A percentile compares a stretch with the other conserved stretches of the same genome.
These are phyloP conservation scores for Metarhizium humberi DNA, from an alignment of 2,329 filamentous ascomycete genomes.

Conservation along the genomic window DNA sequence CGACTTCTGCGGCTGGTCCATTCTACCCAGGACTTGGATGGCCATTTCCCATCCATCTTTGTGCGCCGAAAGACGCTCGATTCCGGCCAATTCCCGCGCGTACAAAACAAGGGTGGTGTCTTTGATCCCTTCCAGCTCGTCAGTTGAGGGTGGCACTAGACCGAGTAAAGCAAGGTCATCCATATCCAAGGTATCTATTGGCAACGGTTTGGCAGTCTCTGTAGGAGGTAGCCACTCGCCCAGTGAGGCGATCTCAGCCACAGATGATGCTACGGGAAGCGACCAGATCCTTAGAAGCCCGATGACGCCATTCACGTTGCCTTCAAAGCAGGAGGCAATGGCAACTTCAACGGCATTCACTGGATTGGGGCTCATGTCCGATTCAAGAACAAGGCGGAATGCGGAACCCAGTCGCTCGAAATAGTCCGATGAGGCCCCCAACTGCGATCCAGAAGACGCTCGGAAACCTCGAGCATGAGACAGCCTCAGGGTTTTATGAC, in stretches of 20 bases:
- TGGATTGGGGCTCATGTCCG: conserved; percentile 69
- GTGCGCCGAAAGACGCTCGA: conserved; percentile 36
- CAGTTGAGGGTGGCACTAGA: conserved; percentile 48
- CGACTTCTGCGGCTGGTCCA: conserved; percentile 64
- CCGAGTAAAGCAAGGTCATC: conserved; percentile 80
- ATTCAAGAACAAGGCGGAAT: conserved; percentile 58
- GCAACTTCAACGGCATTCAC: conserved; percentile 70
- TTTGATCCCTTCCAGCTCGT: conserved; percentile 58
- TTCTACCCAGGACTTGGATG: conserved; percentile 69
- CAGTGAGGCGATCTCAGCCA: conserved; percentile 75
- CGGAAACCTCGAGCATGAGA: conserved; percentile 30
- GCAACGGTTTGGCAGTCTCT: conserved; percentile 32
- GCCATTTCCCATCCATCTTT: conserved; percentile 84
- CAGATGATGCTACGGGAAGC: conserved; percentile 64
- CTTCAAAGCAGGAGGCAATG: conserved; percentile 73
- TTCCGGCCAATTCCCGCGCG: conserved; percentile 55
- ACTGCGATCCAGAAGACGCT: conserved; percentile 28
- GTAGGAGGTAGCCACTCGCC: conserved; percentile 66
- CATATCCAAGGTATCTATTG: conserved; percentile 62
- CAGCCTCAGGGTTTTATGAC: conserved; percentile 29
- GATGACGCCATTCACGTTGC: conserved; percentile 67
- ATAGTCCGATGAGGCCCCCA: conserved; percentile 57
- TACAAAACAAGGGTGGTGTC: conserved; percentile 74
- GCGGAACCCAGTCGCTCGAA: conserved; percentile 62
- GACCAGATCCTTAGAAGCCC: conserved; percentile 73